Evolutionary conservation across 495 filamentous ascomycete genomes (phyloP).

Genomic region (Penicillium angulare): DNA sequence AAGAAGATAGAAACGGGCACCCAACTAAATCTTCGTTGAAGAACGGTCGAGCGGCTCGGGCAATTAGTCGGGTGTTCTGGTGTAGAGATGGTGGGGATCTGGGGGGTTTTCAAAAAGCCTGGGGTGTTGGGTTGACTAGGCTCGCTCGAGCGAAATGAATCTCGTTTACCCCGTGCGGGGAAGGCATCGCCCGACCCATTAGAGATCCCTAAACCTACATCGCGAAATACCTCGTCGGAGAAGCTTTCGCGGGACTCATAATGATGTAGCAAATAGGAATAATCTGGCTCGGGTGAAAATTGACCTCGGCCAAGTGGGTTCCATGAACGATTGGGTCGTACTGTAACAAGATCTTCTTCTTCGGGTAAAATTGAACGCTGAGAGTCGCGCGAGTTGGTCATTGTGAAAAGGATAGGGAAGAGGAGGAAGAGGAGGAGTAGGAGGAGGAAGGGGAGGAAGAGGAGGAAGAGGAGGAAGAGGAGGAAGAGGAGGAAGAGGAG

Average conservation of each 20-base stretch:
- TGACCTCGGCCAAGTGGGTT: conserved; percentile 15
- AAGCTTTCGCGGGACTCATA: conserved; percentile 9
- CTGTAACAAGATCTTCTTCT: conserved; percentile 12
- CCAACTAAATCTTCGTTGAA: conserved; percentile 50
- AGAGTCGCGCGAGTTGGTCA: conserved; percentile 21
- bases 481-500: too few species aligned
- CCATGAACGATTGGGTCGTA: conserved; percentile 17
- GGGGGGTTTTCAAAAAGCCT: conserved; percentile 15
- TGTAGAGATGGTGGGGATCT: conserved; percentile 1
- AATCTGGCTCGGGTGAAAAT: conserved; percentile 6
- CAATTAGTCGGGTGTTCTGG: conserved; percentile 13
- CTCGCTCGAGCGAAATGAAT: conserved; percentile 6
- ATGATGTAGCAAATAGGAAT: conserved; percentile 1
- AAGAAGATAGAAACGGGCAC: conserved; percentile 55
- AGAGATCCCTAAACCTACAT: conserved; percentile 24
- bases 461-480: too few species aligned
- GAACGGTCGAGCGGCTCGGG: conserved; percentile 20
- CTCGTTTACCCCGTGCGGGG: conserved; percentile 2
- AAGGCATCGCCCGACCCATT: conserved; percentile 7
- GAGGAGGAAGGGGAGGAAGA: too few species aligned
- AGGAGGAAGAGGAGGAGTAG: background rate
- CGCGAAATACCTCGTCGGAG: conserved; percentile 19
- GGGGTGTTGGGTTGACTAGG: conserved; percentile 7
- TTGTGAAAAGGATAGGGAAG: background rate
- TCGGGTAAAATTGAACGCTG: conserved; percentile 18